Evolutionary conservation across 495 filamentous ascomycete genomes (phyloP), one percentile per base, ranked within the genome.

Genomic region (Neurospora sp.): DNA sequence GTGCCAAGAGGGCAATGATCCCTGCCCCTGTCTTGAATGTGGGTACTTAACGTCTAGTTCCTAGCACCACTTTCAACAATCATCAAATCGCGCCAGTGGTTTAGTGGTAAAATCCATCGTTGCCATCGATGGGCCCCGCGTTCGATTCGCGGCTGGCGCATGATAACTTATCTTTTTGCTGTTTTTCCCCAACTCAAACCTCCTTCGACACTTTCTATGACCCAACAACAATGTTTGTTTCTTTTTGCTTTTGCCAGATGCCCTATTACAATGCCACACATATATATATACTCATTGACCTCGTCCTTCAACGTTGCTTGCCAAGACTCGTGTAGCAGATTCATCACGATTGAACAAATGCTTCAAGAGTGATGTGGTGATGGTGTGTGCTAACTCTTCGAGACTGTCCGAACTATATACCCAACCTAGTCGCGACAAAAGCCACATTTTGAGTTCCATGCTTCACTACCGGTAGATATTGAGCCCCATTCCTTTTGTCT

Each of bases 81-180:
- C 23, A 6, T 62, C 23, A 9, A 62, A 62, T 62, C 54, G 54
- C 54, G 54, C 54, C 80, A 83, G 83, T 84, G 83, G 83, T 84
- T 84, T 85, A 85, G 83, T 85, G 83, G 83, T 85, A 85, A 85
- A 85, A 85, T 84, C 82, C 83, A 84, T 85, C 83, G 83, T 85
- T 84, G 83, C 83, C 83, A 85, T 85, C 83, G 83, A 85, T 84
- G 83, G 82, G 83, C 83, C 83, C 83, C 83, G 83, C 79, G 83
- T 85, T 85, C 83, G 83, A 84, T 84, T 84, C 83, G 80, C 82
- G 82, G 82, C 82, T 83, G 80, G 81, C 80, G 82, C 82, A 83
- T 79, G 12, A 62, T 16, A 35, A 9, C 14, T 35, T 35, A 2
- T 62, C 4, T 66, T 66, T 66, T 66, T 62, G 27, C 27, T 66